Conservation (phyloP, 768 basidiomycete genomes). For the Macrocybe gigantea region DNA sequence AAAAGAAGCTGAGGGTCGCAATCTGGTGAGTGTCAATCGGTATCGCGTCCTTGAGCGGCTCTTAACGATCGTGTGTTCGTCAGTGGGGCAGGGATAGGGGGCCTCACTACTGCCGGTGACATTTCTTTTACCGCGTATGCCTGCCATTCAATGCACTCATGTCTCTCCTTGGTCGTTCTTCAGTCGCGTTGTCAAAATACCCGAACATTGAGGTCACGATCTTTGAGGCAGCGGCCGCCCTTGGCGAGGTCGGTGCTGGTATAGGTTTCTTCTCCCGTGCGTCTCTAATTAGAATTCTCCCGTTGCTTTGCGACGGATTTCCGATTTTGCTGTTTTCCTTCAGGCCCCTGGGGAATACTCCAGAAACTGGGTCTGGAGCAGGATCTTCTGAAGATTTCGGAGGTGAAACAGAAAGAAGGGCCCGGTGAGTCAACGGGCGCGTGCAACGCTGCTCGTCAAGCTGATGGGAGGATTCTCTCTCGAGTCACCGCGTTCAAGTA, state of each 20-base stretch:
- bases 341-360: slow-evolving; percentile 47
- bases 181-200: slow-evolving; percentile 40
- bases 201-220: slow-evolving; percentile 51
- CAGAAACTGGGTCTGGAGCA: slow-evolving; percentile 39
- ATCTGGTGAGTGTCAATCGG: slow-evolving; percentile 40
- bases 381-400: slow-evolving; percentile 33
- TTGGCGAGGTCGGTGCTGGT: slow-evolving; percentile 59
- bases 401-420: slow-evolving; percentile 30
- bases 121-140: neutral
- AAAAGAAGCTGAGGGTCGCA: slow-evolving; percentile 40
- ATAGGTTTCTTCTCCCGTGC: slow-evolving; percentile 47
- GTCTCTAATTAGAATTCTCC: slow-evolving; percentile 14
- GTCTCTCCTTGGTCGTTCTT: neutral
- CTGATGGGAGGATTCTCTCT: slow-evolving; percentile 3
- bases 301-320: neutral
- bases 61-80: slow-evolving; percentile 5
- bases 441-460: neutral
- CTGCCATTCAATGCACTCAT: no score
- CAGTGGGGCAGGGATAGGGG: slow-evolving; percentile 51
- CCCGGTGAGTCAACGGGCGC: slow-evolving; percentile 24
- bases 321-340: slow-evolving; percentile 5
- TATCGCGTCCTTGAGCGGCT: slow-evolving; percentile 8
- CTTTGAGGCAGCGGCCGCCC: slow-evolving; percentile 45
- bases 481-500: slow-evolving; percentile 48
- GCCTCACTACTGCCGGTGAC: slow-evolving; percentile 36